Evolutionary conservation across 129 eudicot genomes (phyloP), one percentile per base, ranked within the genome.

Genomic region (Daucus carota): DNA sequence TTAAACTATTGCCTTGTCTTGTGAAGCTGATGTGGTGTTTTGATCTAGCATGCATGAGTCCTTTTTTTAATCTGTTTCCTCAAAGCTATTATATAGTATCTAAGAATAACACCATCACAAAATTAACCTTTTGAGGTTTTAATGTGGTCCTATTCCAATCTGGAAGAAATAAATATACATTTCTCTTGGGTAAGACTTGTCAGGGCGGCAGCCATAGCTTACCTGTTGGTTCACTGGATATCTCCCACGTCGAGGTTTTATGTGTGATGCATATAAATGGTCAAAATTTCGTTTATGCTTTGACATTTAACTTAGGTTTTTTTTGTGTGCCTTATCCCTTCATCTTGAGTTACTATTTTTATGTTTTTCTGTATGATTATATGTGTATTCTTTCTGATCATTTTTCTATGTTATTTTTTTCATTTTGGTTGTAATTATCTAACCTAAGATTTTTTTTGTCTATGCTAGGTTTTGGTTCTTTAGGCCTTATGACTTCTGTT

Each of bases 401-500:
- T 67, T 18, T 24, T 8, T 16, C 44, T 17, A 2, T 18, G 15
- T 67, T 17, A 43, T 34, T 33, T 33, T 33, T 33, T 34, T 31
- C 72, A 31, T 34, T 20, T 29, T 22, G 29, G 45, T 40, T 67
- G 72, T 67, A 41, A 42, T 36, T 13, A 24, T 69, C 32, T 38
- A 36, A 11, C 31, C 43, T 73, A 72, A 52, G 0, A 60, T 54
- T 14, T 20, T 67, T 66, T 80, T 26, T 72, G 28, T 76, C 31
- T 90, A 78, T 87, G 54, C 22, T 47, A 94, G 98, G 98, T 73
- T 94, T 94, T 45, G 98, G 98, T 76, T 94, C 98, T 77, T 82
- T 94, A 75, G 97, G 98, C 46, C 96, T 94, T 38, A 94, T 94
- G 98, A 82, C 90, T 45, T 94, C 98, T 72, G 92, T 94, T 45